Conservation (phyloP, 148 eudicot species). For the Mesembryanthemum crystallinum region DNA sequence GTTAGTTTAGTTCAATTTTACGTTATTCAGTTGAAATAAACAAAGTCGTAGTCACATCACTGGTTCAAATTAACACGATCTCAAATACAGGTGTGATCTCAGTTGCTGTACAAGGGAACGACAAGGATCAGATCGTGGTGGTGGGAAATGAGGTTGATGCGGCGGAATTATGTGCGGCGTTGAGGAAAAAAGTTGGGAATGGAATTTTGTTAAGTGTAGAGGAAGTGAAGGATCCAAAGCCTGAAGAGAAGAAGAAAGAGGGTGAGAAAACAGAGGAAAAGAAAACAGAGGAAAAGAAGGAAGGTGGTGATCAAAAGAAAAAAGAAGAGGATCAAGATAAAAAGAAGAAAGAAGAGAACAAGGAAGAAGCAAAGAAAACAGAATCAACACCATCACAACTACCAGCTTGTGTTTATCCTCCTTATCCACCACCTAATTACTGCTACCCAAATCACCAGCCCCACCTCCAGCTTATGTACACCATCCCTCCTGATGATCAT, state of each 20-base stretch:
- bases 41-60: too few species aligned
- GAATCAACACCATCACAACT: background rate
- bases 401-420: background rate
- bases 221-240: conserved; percentile 32
- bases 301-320: background rate
- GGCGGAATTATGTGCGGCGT: conserved; percentile 24
- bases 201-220: conserved; percentile 26
- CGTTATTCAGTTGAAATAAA: too few species aligned
- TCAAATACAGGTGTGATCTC: conserved; percentile 25
- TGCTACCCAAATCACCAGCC: conserved; percentile 7
- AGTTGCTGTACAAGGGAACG: conserved; percentile 30
- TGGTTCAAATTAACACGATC: background rate
- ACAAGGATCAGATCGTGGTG: conserved; percentile 30
- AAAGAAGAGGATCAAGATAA: background rate
- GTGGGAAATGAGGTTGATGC: conserved; percentile 30
- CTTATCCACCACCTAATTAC: conserved; percentile 13
- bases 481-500: background rate
- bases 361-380: background rate
- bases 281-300: conserved; percentile 6
- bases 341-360: conserved; percentile 9
- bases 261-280: background rate
- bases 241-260: conserved; percentile 25
- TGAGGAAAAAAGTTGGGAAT: conserved; percentile 25
- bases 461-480: conserved; percentile 16
- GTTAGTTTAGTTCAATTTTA: too few species aligned